A percentile compares a stretch with the other conserved stretches of the same genome.
phyloP scores from a whole-genome alignment of 2,329 filamentous ascomycete genomes.

The Xylariaceae sp. region DNA sequence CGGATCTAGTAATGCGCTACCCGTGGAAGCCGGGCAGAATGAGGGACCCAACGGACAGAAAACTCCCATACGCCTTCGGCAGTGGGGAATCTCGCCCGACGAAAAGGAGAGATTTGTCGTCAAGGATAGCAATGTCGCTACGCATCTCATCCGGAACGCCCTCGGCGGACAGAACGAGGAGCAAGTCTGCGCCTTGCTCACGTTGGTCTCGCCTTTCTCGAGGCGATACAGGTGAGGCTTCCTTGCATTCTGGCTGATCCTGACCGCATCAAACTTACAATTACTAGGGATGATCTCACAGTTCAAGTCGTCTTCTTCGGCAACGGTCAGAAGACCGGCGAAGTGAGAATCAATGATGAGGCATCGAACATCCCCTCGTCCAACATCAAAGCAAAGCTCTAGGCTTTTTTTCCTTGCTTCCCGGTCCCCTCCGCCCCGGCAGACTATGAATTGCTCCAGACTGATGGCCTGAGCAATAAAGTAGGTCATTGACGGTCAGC shows the following conservation, averaged over 20 bases:
- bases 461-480: no score
- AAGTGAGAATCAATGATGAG: slow-evolving; percentile 77
- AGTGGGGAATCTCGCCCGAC: slow-evolving; percentile 77
- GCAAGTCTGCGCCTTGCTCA: slow-evolving; percentile 86
- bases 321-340: slow-evolving; percentile 66
- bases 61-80: slow-evolving; percentile 78
- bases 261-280: slow-evolving; percentile 9
- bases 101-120: slow-evolving; percentile 81
- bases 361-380: slow-evolving; percentile 57
- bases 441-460: no score
- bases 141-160: slow-evolving; percentile 90
- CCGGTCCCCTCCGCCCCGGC: no score
- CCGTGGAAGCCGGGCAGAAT: slow-evolving; percentile 60
- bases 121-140: slow-evolving; percentile 92
- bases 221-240: slow-evolving; percentile 73
- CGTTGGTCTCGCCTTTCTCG: slow-evolving; percentile 83
- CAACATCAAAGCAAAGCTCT: slow-evolving; percentile 26
- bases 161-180: slow-evolving; percentile 89
- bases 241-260: background rate
- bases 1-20: slow-evolving; percentile 52
- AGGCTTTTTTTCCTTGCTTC: slow-evolving; percentile 1
- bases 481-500: no score
- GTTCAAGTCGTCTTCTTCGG: slow-evolving; percentile 99
- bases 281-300: slow-evolving; percentile 76
- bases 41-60: slow-evolving; percentile 61